These are phyloP conservation scores for Pichia sp. DNA, from an alignment of 1,139 yeast species.

Conservation along the genomic window DNA sequence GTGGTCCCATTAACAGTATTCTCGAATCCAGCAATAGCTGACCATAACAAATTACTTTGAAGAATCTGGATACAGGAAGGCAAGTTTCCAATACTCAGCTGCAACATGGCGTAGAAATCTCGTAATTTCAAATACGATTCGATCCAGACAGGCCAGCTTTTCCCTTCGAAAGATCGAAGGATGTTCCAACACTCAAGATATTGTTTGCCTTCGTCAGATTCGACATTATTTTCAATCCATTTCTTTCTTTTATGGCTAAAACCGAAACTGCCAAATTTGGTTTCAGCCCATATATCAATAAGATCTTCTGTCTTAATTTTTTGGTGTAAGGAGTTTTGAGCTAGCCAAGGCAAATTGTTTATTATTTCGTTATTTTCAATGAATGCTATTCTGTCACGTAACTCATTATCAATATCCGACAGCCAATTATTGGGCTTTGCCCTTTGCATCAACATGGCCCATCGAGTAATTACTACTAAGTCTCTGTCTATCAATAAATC, in stretches of 20 bases:
- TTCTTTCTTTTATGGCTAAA: neutral
- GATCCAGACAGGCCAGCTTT: slow-evolving; percentile 29
- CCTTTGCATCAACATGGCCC: slow-evolving; percentile 23
- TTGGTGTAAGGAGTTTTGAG: neutral
- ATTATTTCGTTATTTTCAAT: slow-evolving; percentile 24
- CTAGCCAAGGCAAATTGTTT: slow-evolving; percentile 17
- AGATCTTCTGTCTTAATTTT: slow-evolving; percentile 23
- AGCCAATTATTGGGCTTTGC: slow-evolving; percentile 14
- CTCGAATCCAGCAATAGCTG: slow-evolving; percentile 12
- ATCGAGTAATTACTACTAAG: slow-evolving; percentile 27
- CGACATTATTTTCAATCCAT: slow-evolving; percentile 19
- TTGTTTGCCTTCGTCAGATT: slow-evolving; percentile 19
- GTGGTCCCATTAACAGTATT: slow-evolving; percentile 24
- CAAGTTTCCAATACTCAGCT: slow-evolving; percentile 22
- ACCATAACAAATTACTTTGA: slow-evolving; percentile 21
- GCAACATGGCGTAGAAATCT: slow-evolving; percentile 29
- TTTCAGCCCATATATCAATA: slow-evolving; percentile 19
- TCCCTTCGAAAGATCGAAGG: slow-evolving; percentile 12
- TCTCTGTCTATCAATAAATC: slow-evolving; percentile 30
- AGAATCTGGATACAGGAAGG: slow-evolving; percentile 16
- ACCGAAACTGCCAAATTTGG: neutral
- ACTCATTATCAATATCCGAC: slow-evolving; percentile 16
- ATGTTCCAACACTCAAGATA: slow-evolving; percentile 27
- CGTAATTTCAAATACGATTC: slow-evolving; percentile 27
- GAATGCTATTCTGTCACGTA: slow-evolving; percentile 25